A percentile compares a stretch with the other conserved stretches of the same genome.
Evolutionary conservation across 2,329 filamentous ascomycete species (phyloP).

Genomic region (Hymenoscyphus fraxineus): DNA sequence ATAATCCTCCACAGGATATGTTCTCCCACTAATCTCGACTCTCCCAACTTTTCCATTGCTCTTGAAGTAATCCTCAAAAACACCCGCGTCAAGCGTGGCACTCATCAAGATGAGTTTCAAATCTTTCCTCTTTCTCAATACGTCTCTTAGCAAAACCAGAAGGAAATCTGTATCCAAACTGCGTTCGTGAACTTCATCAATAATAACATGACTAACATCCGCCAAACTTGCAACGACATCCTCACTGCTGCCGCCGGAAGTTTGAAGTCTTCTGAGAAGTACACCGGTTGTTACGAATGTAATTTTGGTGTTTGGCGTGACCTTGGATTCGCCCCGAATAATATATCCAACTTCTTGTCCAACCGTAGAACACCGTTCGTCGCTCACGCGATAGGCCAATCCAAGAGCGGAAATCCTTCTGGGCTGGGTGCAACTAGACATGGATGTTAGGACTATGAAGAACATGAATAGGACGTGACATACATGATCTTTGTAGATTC

Average conservation of each 20-base stretch:
- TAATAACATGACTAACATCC: constrained; percentile 89
- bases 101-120: constrained; percentile 94
- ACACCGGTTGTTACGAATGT: constrained; percentile 97
- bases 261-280: constrained; percentile 83
- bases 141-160: constrained; percentile 79
- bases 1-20: constrained; percentile 83
- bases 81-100: constrained; percentile 83
- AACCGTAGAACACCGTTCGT: constrained; percentile 77
- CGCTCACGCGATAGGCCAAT: constrained; percentile 88
- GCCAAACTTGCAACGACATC: constrained; percentile 78
- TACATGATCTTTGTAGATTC: constrained; percentile 75
- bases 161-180: constrained; percentile 94
- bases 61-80: constrained; percentile 82
- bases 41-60: constrained; percentile 67
- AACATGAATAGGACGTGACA: constrained; percentile 4
- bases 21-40: constrained; percentile 84
- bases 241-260: constrained; percentile 73
- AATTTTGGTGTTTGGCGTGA: constrained; percentile 72
- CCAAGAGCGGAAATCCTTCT: constrained; percentile 91
- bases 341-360: constrained; percentile 88
- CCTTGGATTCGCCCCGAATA: constrained; percentile 85
- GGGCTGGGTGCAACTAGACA: constrained; percentile 73
- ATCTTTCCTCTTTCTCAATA: constrained; percentile 69
- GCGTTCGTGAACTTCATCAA: constrained; percentile 95
- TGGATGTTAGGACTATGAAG: constrained; percentile 7